Evolutionary conservation across 306 rosid species (phyloP).

Genomic region (Albizia julibrissin): DNA sequence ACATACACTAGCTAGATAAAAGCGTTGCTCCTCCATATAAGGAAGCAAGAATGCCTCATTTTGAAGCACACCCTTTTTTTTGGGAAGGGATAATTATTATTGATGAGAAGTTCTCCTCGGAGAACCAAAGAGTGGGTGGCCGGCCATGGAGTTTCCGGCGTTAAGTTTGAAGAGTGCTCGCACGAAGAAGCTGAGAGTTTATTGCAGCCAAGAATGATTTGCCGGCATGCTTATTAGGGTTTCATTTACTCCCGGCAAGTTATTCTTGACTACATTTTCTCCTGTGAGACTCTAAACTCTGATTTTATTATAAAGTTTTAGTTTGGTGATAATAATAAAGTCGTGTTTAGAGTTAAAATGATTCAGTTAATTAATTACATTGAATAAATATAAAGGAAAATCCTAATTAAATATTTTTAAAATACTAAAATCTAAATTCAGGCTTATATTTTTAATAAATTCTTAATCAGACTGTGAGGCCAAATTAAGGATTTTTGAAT

Average conservation of each 20-base stretch:
- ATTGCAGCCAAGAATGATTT: slow-evolving; percentile 63
- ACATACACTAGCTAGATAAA: neutral
- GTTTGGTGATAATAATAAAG: neutral
- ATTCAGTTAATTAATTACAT: neutral
- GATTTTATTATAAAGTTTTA: neutral
- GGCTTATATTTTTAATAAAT: no score
- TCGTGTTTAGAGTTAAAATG: neutral
- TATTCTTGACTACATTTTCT: slow-evolving; percentile 44
- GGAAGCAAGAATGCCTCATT: slow-evolving; percentile 5
- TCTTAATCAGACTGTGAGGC: no score
- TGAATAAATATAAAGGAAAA: neutral
- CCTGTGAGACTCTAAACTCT: slow-evolving; percentile 29
- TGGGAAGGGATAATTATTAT: neutral
- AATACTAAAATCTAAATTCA: no score
- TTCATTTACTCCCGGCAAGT: slow-evolving; percentile 29
- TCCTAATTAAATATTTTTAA: no score
- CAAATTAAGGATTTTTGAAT: no score
- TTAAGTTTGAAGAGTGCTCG: slow-evolving; percentile 30
- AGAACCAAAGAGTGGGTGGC: neutral
- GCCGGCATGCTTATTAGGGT: slow-evolving; percentile 30
- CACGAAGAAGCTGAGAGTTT: slow-evolving; percentile 34
- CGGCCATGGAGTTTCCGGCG: neutral
- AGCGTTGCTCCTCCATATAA: slow-evolving; percentile 29
- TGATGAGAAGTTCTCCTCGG: neutral
- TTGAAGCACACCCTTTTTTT: neutral